phyloP scores from a whole-genome alignment of 768 basidiomycete genomes.

The Agaricus blazei region DNA sequence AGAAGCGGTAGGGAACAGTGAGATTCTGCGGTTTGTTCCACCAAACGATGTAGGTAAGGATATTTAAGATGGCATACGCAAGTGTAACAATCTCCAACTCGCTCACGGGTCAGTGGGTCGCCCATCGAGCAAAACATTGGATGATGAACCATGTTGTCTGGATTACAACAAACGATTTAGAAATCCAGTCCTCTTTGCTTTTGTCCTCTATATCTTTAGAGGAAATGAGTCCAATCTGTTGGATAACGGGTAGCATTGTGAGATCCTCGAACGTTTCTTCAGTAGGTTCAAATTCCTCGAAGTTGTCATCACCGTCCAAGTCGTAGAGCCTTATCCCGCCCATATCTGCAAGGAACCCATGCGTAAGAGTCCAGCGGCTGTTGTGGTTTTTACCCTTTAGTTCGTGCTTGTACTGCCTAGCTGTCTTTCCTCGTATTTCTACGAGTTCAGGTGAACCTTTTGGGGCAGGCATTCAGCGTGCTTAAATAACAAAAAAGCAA shows the following conservation, averaged over 20 bases:
- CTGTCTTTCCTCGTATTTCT: not conserved
- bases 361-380: slow-evolving; percentile 9
- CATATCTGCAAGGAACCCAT: slow-evolving; percentile 12
- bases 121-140: slow-evolving; percentile 6
- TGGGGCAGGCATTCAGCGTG: not conserved
- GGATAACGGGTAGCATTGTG: not conserved
- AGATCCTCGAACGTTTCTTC: not conserved
- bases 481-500: not conserved
- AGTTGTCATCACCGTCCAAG: not conserved
- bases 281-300: no score
- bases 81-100: slow-evolving; percentile 9
- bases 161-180: slow-evolving; percentile 17
- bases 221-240: not conserved
- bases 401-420: not conserved
- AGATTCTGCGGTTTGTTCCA: slow-evolving; percentile 8
- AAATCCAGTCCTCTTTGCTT: slow-evolving; percentile 20
- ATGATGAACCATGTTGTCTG: slow-evolving; percentile 20
- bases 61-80: slow-evolving; percentile 1
- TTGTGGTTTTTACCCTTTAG: not conserved
- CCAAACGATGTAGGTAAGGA: slow-evolving; percentile 6
- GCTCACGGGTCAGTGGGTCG: not conserved
- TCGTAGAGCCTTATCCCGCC: slow-evolving; percentile 7
- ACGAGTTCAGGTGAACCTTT: not conserved
- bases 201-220: slow-evolving; percentile 18
- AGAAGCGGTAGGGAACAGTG: not conserved